Percentiles rank a stretch among this genome's conserved stretches.
Evolutionary conservation across 768 basidiomycete species (phyloP).

Genomic region (Termitomyces sp.): DNA sequence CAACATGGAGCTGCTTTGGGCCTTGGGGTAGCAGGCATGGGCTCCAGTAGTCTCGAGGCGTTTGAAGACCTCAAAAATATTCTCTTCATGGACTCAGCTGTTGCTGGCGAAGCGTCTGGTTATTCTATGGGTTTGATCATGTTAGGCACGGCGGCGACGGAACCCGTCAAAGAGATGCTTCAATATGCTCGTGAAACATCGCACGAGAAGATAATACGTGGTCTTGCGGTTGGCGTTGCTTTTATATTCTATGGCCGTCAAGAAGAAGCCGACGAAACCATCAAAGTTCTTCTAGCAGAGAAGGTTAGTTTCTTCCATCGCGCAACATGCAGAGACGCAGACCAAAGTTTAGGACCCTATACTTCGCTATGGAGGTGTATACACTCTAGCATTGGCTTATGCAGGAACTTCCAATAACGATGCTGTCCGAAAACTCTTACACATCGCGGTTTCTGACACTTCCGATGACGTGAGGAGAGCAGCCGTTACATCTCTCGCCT

Average conservation of each 20-base stretch:
- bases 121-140: slow-evolving; percentile 98
- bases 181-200: slow-evolving; percentile 95
- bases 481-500: slow-evolving; percentile 92
- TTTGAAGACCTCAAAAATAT: slow-evolving; percentile 89
- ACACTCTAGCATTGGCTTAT: slow-evolving; percentile 93
- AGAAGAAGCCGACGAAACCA: slow-evolving; percentile 85
- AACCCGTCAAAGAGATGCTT: slow-evolving; percentile 89
- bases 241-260: slow-evolving; percentile 91
- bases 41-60: slow-evolving; percentile 79
- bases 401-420: slow-evolving; percentile 94
- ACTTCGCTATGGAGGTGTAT: slow-evolving; percentile 95
- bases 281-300: slow-evolving; percentile 73
- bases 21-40: slow-evolving; percentile 94
- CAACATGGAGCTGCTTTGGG: slow-evolving; percentile 97
- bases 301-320: slow-evolving; percentile 50
- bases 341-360: slow-evolving; percentile 73
- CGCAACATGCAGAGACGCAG: not conserved
- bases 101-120: slow-evolving; percentile 93
- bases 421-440: slow-evolving; percentile 85
- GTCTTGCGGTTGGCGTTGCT: slow-evolving; percentile 86
- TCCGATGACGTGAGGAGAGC: slow-evolving; percentile 96
- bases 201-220: slow-evolving; percentile 98
- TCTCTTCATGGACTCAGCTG: slow-evolving; percentile 90
- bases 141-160: slow-evolving; percentile 85
- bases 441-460: slow-evolving; percentile 97